Conservation (phyloP, 805 yeast species). For the Kregervanrija pseudodelftensis region DNA sequence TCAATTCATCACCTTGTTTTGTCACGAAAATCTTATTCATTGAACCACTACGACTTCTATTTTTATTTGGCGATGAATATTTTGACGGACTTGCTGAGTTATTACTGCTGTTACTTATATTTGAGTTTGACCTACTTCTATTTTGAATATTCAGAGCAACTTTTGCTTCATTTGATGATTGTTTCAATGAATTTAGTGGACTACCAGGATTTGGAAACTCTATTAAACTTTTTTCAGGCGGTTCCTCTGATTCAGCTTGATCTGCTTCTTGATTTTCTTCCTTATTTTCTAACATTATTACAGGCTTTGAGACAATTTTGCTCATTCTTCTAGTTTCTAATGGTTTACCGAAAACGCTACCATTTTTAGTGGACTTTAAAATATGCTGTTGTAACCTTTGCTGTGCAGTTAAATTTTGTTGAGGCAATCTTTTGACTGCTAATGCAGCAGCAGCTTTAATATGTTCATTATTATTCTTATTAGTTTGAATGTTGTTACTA, state of each 20-base stretch:
- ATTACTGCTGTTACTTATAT: slow-evolving; percentile 11
- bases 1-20: neutral
- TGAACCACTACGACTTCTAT: slow-evolving; percentile 18
- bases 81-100: slow-evolving; percentile 7
- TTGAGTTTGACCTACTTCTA: slow-evolving; percentile 24
- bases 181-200: slow-evolving; percentile 25
- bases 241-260: neutral
- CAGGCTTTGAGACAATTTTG: slow-evolving; percentile 12
- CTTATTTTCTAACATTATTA: slow-evolving; percentile 4
- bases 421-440: slow-evolving; percentile 13
- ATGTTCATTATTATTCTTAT: slow-evolving; percentile 1
- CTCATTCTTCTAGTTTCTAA: slow-evolving; percentile 19
- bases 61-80: slow-evolving; percentile 9
- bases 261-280: neutral
- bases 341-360: slow-evolving; percentile 24
- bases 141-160: slow-evolving; percentile 11
- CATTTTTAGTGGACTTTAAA: slow-evolving; percentile 24
- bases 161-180: slow-evolving; percentile 15
- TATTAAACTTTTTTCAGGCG: neutral
- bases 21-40: no score
- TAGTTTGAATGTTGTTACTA: no score
- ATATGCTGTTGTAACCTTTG: slow-evolving; percentile 31
- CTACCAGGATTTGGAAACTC: slow-evolving; percentile 13
- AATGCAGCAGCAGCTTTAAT: slow-evolving; percentile 18
- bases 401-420: slow-evolving; percentile 24